Evolutionary conservation across 805 yeast species (phyloP), one percentile per base, ranked within the genome.

Genomic region (Kuraishia borneana): DNA sequence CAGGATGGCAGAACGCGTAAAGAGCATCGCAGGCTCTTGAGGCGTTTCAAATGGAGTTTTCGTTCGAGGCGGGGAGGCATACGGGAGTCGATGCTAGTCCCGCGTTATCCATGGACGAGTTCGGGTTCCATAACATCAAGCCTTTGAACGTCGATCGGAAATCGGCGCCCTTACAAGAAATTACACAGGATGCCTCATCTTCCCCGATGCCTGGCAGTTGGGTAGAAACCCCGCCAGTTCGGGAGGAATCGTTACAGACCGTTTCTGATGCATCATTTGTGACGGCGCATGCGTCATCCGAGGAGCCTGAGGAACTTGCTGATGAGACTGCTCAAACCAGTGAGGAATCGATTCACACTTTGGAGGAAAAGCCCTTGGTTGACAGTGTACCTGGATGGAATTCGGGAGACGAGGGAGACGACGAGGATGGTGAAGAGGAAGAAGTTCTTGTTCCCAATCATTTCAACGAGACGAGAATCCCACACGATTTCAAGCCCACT

Each of bases 21-120:
- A n/a, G 29, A 6, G 29, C 9, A 26, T 17, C 29, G 12, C 6
- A 7, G 29, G 14, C 14, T 12, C 8, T 12, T 22, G 25, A 9
- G 25, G 12, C 10, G 12, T 22, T 9, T 22, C 9, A 22, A 22
- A 9, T 9, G 10, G 25, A 12, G 12, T 9, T 22, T 9, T 12
- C 10, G 25, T 9, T 22, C 9, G 12, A 22, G 25, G 25, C 25
- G 9, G 9, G 19, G 13, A 29, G 17, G 9, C 13, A 29, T n/a
- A n/a, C n/a, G 32, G 14, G 10, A 29, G 22, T 14, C 13, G 19
- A 17, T 29, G 21, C n/a, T 32, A 39, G 20, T 27, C 44, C 44
- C 3, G 44, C 44, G 12, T 21, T 19, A 3, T 41, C 44, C 8
- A 34, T 41, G 5, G 44, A 41, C 30, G 35, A 38, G 7, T 26